These are phyloP conservation scores for Carex parvula DNA, from an alignment of 176 grass and related monocot genomes.

Conservation along the genomic window DNA sequence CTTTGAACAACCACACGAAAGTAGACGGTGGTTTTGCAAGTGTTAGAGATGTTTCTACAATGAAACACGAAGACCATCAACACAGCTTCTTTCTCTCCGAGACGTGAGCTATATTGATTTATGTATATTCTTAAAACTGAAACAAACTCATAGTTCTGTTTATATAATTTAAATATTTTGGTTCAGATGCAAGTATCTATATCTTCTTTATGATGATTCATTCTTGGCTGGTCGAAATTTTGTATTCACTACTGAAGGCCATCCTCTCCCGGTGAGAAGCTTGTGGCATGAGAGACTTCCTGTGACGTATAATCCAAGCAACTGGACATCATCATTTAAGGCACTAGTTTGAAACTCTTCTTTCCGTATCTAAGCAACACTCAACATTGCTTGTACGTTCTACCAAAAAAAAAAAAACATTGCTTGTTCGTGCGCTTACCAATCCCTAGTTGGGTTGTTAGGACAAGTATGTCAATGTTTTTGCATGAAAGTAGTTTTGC, in stretches of 20 bases:
- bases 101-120: conserved; percentile 50
- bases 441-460: neutral
- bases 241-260: conserved; percentile 92
- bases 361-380: neutral
- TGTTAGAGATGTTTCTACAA: conserved; percentile 91
- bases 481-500: neutral
- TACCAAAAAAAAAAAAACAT: neutral
- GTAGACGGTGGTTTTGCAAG: conserved; percentile 98
- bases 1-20: conserved; percentile 82
- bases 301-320: conserved; percentile 36
- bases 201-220: conserved; percentile 94
- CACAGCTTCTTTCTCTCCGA: conserved; percentile 99
- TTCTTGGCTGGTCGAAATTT: conserved; percentile 84
- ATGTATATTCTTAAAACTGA: conserved; percentile 1
- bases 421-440: neutral
- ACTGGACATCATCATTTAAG: conserved; percentile 68
- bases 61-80: conserved; percentile 98
- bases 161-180: conserved; percentile 2
- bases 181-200: conserved; percentile 92
- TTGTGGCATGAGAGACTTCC: conserved; percentile 75
- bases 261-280: conserved; percentile 70
- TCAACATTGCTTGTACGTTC: neutral
- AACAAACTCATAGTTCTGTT: neutral
- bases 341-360: conserved; percentile 6
- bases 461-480: neutral